phyloP scores from a whole-genome alignment of 441 rosid species.

The Flueggea neowawraea region DNA sequence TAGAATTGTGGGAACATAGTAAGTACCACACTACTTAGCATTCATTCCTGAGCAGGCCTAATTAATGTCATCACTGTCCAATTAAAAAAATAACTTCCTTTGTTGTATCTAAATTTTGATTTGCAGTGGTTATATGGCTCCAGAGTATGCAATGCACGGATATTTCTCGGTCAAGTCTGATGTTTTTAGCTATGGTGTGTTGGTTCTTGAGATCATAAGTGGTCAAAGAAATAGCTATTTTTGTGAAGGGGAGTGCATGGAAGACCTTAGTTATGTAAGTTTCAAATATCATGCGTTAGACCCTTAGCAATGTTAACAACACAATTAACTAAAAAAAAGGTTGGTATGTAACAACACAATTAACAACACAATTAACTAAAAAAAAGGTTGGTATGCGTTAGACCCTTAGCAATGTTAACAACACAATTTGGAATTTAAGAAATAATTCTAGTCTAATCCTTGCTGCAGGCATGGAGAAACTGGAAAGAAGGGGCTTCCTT shows the following conservation, averaged over 20 bases:
- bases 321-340: too few species aligned
- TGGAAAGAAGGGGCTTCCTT: slow-evolving; percentile 25
- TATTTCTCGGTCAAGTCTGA: slow-evolving; percentile 43
- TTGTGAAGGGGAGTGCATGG: background rate
- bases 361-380: too few species aligned
- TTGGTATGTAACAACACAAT: too few species aligned
- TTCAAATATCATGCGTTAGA: background rate
- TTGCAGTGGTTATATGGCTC: slow-evolving; percentile 26
- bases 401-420: too few species aligned
- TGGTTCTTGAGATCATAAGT: slow-evolving; percentile 26
- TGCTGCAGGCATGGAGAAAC: slow-evolving; percentile 25
- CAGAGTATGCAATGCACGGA: slow-evolving; percentile 21
- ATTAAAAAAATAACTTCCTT: too few species aligned
- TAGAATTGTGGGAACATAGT: slow-evolving; percentile 21
- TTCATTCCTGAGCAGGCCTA: too few species aligned
- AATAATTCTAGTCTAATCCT: too few species aligned
- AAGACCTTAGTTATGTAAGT: slow-evolving; percentile 24
- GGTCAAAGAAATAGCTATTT: slow-evolving; percentile 13
- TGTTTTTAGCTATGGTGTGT: slow-evolving; percentile 33
- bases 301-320: too few species aligned
- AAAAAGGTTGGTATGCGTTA: too few species aligned
- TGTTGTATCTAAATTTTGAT: too few species aligned
- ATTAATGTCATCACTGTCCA: too few species aligned
- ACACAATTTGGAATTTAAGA: too few species aligned
- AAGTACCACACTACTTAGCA: slow-evolving; percentile 2